Evolutionary conservation across 2,329 filamentous ascomycete genomes (phyloP), one percentile per base, ranked within the genome.

Genomic region (Paecilomyces niveus): DNA sequence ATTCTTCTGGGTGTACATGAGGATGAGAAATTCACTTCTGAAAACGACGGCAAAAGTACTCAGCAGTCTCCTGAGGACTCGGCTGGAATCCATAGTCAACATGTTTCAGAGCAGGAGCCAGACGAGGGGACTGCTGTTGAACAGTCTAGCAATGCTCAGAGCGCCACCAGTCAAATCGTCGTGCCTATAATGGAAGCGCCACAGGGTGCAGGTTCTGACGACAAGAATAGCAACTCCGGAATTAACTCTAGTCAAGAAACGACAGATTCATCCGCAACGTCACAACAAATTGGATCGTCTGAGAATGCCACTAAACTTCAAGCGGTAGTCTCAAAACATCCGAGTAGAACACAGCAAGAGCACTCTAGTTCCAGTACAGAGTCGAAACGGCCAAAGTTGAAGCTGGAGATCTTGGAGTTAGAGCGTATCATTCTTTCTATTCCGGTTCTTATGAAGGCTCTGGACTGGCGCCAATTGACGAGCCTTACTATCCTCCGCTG

Each of bases 381-480:
- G 53, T 70, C 74, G 62, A 77, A 77, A 50, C 72, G 76, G 21
- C 72, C 84, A 1, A 85, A 84, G 65, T 75, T 94, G 15, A 83
- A 79, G 61, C 75, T 94, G n/a, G 85, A 89, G 59, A 85, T 81
- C 1, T 77, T 94, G 9, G 89, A 92, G 72, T 78, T 94, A 1
- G 89, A 94, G 72, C 83, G 89, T 24, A 83, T 93, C 2, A 82
- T 84, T 0, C 74, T 94, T n/a, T 91, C 87, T 1, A 81, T 90
- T 50, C 80, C 85, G 8, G 84, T 90, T n/a, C 79, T 91, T 57
- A 81, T 85, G 53, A 83, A 83, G 60, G 87, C 84, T 1, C 81
- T 94, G 50, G 89, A 94, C 72, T 94, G 89, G 89, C 84, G 85
- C 1, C 78, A 81, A 9, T 72, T 94, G 56, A 89, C 85, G 2